A percentile compares a stretch with the other conserved stretches of the same genome.
Evolutionary conservation across 306 rosid species (phyloP).

Genomic region (Cucumis cinereus): DNA sequence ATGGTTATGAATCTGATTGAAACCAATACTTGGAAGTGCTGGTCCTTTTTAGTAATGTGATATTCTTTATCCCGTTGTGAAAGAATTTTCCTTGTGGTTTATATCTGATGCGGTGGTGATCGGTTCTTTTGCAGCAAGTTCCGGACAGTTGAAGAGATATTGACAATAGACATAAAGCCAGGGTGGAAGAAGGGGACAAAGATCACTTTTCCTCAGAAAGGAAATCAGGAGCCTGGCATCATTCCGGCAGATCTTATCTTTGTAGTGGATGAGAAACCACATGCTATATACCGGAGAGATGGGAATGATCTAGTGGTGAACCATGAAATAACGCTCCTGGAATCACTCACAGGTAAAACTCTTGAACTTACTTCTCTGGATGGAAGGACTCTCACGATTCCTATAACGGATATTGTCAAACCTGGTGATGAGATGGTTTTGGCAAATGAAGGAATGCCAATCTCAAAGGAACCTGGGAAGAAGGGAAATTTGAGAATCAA

Average conservation of each 20-base stretch:
- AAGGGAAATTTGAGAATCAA: constrained; percentile 77
- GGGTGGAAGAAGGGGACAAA: constrained; percentile 99
- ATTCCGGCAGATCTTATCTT: constrained; percentile 76
- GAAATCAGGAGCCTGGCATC: constrained; percentile 78
- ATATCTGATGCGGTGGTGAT: constrained; percentile 9
- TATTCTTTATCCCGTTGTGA: neutral
- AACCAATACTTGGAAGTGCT: neutral
- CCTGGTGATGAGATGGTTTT: constrained; percentile 55
- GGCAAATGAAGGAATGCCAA: constrained; percentile 88
- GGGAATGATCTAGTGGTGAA: constrained; percentile 71
- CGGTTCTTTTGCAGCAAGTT: constrained; percentile 43
- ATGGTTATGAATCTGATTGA: neutral
- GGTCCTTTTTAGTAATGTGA: neutral
- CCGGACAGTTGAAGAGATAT: constrained; percentile 63
- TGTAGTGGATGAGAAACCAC: constrained; percentile 89
- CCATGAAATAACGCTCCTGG: constrained; percentile 77
- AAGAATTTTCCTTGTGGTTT: neutral
- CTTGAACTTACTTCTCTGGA: constrained; percentile 54
- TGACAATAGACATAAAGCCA: constrained; percentile 75
- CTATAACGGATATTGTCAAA: constrained; percentile 49
- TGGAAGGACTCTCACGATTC: constrained; percentile 59
- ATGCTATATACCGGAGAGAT: constrained; percentile 61
- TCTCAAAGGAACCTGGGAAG: constrained; percentile 75
- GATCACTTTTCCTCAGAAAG: constrained; percentile 83
- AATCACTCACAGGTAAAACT: constrained; percentile 78